These are phyloP conservation scores for Blastomyces percursus DNA, from an alignment of 2,329 filamentous ascomycete species.

Conservation along the genomic window DNA sequence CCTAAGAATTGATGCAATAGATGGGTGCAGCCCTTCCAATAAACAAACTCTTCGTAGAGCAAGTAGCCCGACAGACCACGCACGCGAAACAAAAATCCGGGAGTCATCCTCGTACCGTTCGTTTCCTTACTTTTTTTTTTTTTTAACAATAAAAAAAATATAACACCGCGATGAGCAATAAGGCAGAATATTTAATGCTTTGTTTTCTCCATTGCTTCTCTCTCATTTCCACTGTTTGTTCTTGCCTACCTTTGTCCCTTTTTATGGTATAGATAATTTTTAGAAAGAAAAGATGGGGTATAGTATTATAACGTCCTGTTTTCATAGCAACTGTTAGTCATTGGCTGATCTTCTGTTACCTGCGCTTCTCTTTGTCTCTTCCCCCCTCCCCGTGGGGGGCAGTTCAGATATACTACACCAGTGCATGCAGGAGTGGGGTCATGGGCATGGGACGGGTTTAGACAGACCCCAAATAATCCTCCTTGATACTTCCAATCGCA, in stretches of 20 bases:
- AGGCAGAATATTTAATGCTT: too few relatives aligned
- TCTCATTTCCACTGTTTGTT: background rate
- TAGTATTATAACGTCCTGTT: background rate
- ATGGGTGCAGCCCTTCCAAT: too few relatives aligned
- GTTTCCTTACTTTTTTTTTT: background rate
- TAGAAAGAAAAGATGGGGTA: background rate
- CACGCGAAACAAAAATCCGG: too few relatives aligned
- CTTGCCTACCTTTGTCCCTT: background rate
- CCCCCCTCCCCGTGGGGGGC: background rate
- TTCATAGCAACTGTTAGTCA: background rate
- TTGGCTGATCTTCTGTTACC: background rate
- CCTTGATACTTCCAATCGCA: slow-evolving; percentile 95
- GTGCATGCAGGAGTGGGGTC: too few relatives aligned
- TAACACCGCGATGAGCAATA: too few relatives aligned
- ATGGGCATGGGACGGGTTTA: background rate
- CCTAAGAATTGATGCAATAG: too few relatives aligned
- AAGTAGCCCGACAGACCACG: too few relatives aligned
- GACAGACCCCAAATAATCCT: slow-evolving; percentile 43
- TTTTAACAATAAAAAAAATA: too few relatives aligned
- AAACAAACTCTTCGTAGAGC: too few relatives aligned
- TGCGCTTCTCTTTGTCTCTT: background rate
- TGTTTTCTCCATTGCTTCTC: too few relatives aligned
- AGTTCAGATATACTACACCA: background rate
- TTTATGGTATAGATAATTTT: background rate
- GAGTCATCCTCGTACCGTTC: background rate